Conservation (phyloP, 192 early-diverging fungal species). For the Mortierella hygrophila region DNA sequence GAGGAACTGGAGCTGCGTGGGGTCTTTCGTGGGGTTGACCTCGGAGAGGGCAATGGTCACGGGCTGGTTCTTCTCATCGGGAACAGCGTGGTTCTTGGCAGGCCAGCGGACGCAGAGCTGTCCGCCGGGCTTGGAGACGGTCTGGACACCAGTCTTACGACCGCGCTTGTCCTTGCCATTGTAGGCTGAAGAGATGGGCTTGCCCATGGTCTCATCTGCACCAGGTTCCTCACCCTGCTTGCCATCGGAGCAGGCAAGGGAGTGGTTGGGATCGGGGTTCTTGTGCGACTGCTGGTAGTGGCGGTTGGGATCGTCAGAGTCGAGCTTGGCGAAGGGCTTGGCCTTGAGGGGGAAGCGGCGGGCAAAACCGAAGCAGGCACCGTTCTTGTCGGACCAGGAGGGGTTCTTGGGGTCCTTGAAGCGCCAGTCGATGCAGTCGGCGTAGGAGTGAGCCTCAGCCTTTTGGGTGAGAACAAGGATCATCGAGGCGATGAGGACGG, state of each 20-base stretch:
- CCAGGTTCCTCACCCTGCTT: constrained; percentile 42
- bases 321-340: constrained; percentile 48
- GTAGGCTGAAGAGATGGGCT: constrained; percentile 34
- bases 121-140: constrained; percentile 21
- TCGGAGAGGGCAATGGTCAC: constrained; percentile 38
- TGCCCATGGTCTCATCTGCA: constrained; percentile 43
- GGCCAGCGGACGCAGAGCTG: constrained; percentile 55
- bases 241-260: constrained; percentile 41
- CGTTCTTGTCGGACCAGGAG: constrained; percentile 48
- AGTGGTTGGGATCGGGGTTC: constrained; percentile 23
- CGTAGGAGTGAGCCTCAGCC: constrained; percentile 48
- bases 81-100: constrained; percentile 56
- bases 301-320: constrained; percentile 52
- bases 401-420: constrained; percentile 36
- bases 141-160: constrained; percentile 37
- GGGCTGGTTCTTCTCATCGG: constrained; percentile 29
- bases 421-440: constrained; percentile 53
- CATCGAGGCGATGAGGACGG: constrained; percentile 40
- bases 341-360: constrained; percentile 49
- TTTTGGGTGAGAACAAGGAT: constrained; percentile 33
- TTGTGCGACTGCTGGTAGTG: constrained; percentile 54
- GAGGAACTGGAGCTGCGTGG: constrained; percentile 40
- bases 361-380: constrained; percentile 40
- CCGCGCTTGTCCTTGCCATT: constrained; percentile 33
- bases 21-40: constrained; percentile 27